Percentiles rank a stretch among this genome's conserved stretches.
These are phyloP conservation scores for Arabidopsis hybrid DNA, from an alignment of 441 rosid genomes.

Conservation along the genomic window DNA sequence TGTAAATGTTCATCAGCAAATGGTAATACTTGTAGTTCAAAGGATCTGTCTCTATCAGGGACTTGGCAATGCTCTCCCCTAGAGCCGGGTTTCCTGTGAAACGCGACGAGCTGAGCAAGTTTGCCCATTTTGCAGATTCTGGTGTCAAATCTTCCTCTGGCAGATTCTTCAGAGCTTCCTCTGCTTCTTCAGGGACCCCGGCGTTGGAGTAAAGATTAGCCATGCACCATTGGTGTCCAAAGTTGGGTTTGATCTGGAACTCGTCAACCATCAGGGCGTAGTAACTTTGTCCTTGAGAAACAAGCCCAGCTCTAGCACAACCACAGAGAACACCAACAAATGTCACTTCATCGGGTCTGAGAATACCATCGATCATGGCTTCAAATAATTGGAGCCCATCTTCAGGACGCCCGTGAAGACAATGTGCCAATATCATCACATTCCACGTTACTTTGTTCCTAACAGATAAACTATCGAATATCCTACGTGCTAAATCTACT, in stretches of 20 bases:
- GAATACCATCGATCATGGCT: slow-evolving; percentile 35
- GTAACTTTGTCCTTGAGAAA: slow-evolving; percentile 52
- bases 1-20: slow-evolving; percentile 64
- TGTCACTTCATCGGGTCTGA: slow-evolving; percentile 55
- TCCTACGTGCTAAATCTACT: slow-evolving; percentile 51
- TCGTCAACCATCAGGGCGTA: slow-evolving; percentile 51
- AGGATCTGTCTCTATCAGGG: slow-evolving; percentile 61
- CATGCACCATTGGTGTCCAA: slow-evolving; percentile 68
- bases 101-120: slow-evolving; percentile 58
- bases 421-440: slow-evolving; percentile 68
- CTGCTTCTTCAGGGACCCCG: slow-evolving; percentile 49
- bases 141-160: slow-evolving; percentile 47
- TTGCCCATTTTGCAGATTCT: slow-evolving; percentile 59
- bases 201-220: slow-evolving; percentile 56
- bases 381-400: slow-evolving; percentile 53
- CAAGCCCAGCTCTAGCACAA: slow-evolving; percentile 53
- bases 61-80: slow-evolving; percentile 62
- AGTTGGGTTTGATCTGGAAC: slow-evolving; percentile 59
- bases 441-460: slow-evolving; percentile 60
- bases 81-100: slow-evolving; percentile 52
- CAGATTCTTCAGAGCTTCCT: slow-evolving; percentile 49
- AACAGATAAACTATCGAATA: slow-evolving; percentile 48
- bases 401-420: slow-evolving; percentile 62
- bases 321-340: slow-evolving; percentile 59
- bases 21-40: slow-evolving; percentile 59